These are phyloP conservation scores for Hypoxylon cercidicola DNA, from an alignment of 495 filamentous ascomycete genomes.

Conservation along the genomic window DNA sequence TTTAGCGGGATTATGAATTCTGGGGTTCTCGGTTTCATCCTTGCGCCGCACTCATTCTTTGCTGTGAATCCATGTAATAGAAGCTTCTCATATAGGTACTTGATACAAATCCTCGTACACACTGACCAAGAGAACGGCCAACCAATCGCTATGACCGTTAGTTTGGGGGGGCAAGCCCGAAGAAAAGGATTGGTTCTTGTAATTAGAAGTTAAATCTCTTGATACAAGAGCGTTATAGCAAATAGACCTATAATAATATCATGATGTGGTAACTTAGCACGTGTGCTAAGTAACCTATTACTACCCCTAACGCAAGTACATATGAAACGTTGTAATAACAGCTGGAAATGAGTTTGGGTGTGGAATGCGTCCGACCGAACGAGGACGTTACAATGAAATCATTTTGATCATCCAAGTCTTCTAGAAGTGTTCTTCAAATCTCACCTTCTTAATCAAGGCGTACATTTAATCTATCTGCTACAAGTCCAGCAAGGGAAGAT, in stretches of 20 bases:
- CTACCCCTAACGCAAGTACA: no score
- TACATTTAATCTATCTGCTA: slow-evolving; percentile 39
- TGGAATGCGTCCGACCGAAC: slow-evolving; percentile 40
- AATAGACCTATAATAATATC: no score
- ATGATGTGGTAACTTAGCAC: no score
- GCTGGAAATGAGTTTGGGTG: slow-evolving; percentile 16
- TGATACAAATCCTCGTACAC: background rate
- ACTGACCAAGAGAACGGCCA: background rate
- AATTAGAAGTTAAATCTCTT: no score
- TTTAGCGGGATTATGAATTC: slow-evolving; percentile 28
- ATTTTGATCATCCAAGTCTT: slow-evolving; percentile 34
- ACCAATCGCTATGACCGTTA: no score
- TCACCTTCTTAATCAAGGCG: slow-evolving; percentile 21
- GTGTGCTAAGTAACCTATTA: no score
- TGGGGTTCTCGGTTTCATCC: slow-evolving; percentile 39
- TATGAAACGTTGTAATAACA: background rate
- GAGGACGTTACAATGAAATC: slow-evolving; percentile 27
- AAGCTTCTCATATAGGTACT: slow-evolving; percentile 29
- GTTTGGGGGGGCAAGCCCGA: no score
- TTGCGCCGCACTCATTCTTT: slow-evolving; percentile 31
- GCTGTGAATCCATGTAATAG: slow-evolving; percentile 35
- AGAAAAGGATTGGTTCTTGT: no score
- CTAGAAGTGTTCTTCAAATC: slow-evolving; percentile 36
- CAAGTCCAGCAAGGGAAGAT: slow-evolving; percentile 26
- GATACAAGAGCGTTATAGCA: no score